A percentile compares a stretch with the other conserved stretches of the same genome.
Evolutionary conservation across 139 green algal genomes (phyloP).

Genomic region (Chlamydomonas sp.): DNA sequence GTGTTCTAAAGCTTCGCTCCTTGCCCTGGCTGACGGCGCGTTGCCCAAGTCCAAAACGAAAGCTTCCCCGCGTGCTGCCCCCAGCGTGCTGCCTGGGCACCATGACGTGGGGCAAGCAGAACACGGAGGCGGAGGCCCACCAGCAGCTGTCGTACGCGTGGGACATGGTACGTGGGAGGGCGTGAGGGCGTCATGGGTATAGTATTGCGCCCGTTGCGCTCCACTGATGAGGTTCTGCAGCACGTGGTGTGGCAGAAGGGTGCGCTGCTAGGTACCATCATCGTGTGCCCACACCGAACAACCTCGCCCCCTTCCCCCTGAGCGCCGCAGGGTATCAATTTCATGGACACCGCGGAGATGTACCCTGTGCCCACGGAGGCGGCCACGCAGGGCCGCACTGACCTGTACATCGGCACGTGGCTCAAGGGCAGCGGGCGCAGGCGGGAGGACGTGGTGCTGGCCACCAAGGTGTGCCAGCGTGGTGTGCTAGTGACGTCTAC

Average conservation of each 20-base stretch:
- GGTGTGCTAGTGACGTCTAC: too few relatives aligned
- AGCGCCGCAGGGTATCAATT: conserved; percentile 78
- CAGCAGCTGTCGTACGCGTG: conserved; percentile 62
- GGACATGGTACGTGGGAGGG: conserved; percentile 39
- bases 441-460: conserved; percentile 82
- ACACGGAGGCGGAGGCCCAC: conserved; percentile 66
- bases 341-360: conserved; percentile 91
- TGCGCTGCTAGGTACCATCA: neutral
- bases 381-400: conserved; percentile 82
- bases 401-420: conserved; percentile 88
- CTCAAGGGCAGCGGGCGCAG: conserved; percentile 62
- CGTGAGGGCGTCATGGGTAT: conserved; percentile 55
- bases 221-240: too few relatives aligned
- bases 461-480: conserved; percentile 79
- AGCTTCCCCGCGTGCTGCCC: neutral
- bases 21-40: neutral
- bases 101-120: conserved; percentile 90
- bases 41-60: neutral
- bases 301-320: neutral
- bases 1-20: neutral
- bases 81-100: conserved; percentile 70
- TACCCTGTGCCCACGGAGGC: conserved; percentile 73
- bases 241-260: neutral
- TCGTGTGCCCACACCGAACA: neutral
- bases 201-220: conserved; percentile 9